Base-by-base conservation (phyloP, 2,329 filamentous ascomycete genomes). In the Monilinia laxa region DNA sequence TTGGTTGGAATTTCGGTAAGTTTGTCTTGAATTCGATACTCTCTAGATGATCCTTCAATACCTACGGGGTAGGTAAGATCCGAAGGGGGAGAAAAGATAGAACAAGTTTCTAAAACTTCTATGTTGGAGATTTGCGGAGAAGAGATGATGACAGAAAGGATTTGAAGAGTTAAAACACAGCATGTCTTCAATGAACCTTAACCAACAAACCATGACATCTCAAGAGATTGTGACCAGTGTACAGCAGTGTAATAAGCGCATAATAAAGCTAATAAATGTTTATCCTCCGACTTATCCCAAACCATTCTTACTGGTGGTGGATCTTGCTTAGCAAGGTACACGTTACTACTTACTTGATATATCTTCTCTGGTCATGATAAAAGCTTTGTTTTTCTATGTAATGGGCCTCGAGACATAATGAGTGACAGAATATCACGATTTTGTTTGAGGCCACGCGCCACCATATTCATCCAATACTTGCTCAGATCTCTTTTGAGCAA, bases 31-130 rank as follows among this genome's bases (percentile, higher is more conserved):
- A 45, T 42, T 35, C 7, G 49, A 63, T 20, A 4, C 35, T 35
- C 10, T 35, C 5, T 51, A 16, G 12, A 52, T 20, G 45, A 52
- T 42, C 54, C 54, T 59, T 59, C 23, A 28, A 51, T 53, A 28
- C 4, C 28, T 28, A 47, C 55, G 64, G 55, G 60, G 53, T 20
- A n/a, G 28, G 11, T 45, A 9, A 25, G 49, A 54, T 60, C 35
- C 55, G 64, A 59, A 5, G 25, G 23, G 20, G 45, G 42, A n/a
- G 20, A 45, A 16, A 25, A 25, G 45, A 65, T 45, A 65, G 63
- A 65, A 65, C 63, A 65, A 65, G 63, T 65, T 65, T 65, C 51
- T 59, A 59, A 54, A 60, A 53, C 47, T 65, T 65, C 56, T 10
- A 59, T 60, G 53, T 20, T 58, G 42, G 40, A 56, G 18, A 64